Conservation (phyloP, 139 green algal species). For the Chlamydomonas sp. region DNA sequence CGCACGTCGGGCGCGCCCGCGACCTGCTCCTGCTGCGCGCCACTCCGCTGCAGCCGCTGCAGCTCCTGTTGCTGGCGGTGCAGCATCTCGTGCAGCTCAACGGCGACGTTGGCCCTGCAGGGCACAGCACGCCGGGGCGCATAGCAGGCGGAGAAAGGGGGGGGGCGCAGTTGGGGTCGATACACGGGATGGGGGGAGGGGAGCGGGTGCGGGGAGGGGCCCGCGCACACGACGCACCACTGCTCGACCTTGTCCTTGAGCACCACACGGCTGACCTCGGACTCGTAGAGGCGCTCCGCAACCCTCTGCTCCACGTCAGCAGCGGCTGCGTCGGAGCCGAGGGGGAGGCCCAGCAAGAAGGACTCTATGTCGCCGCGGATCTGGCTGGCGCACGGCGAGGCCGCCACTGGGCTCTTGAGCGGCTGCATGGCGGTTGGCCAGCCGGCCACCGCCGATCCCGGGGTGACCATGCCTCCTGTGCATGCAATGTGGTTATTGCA, state of each 20-base stretch:
- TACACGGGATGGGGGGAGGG: too few relatives aligned
- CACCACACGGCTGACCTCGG: neutral
- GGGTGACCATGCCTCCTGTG: too few relatives aligned
- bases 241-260: conserved; percentile 5
- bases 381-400: neutral
- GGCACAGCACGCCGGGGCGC: neutral
- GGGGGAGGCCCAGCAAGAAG: conserved; percentile 2
- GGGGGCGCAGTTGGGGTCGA: too few relatives aligned
- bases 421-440: too few relatives aligned
- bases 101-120: neutral
- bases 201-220: too few relatives aligned
- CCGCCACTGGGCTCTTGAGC: too few relatives aligned
- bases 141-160: too few relatives aligned
- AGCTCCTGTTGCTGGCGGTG: neutral
- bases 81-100: conserved; percentile 9
- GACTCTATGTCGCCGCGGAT: neutral
- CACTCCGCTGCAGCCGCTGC: neutral
- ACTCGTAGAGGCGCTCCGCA: neutral
- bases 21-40: neutral
- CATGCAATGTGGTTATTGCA: too few relatives aligned
- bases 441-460: too few relatives aligned
- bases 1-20: too few relatives aligned
- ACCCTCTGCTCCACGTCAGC: conserved; percentile 12
- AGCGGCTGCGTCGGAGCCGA: neutral
- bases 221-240: neutral